Base-by-base conservation (phyloP, 1,139 yeast species). In the Lodderomyces oxycetoniae region DNA sequence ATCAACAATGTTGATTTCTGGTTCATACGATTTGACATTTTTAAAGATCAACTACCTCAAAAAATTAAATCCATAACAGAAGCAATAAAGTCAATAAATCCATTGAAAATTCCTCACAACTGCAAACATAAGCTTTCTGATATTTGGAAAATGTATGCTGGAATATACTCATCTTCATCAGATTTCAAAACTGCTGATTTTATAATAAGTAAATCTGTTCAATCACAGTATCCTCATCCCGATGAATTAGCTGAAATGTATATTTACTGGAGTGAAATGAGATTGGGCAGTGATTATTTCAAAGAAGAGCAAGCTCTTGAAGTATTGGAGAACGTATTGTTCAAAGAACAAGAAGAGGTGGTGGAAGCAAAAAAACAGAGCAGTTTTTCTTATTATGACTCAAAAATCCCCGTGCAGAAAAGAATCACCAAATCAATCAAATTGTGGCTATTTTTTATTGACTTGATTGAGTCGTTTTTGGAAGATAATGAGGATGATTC, bases 361-460 rank as follows among this genome's bases (percentile, higher is more conserved):
- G 45, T 52, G 27, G 15, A 23, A 10, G 16, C 17, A 16, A 20
- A 30, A 14, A n/a, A n/a, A n/a, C n/a, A n/a, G n/a, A n/a, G n/a
- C n/a, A n/a, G n/a, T n/a, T n/a, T n/a, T n/a, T 55, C 59, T 33
- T 71, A 53, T 44, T 57, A 61, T 23, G 77, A 76, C 44, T 57
- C 60, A n/a, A 49, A 61, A 1, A 40, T 67, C 2, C 62, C 80
- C 4, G 74, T 84, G 0, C 87, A 82, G 43, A 61, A 70, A 21
- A 58, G 86, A 17, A 49, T 82, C 3, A 78, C 74, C 49, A 79
- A 75, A 46, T 77, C 85, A 4, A 60, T 64, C 33, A 74, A 72
- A 38, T 55, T 87, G 3, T 88, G 96, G 96, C 60, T 74, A 5
- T 76, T 77, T 42, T 86, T 84, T 50, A 57, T 87, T 23, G 96